These are phyloP conservation scores for Dactylorhiza incarnata DNA, from an alignment of 106 monocot genomes.

Conservation along the genomic window DNA sequence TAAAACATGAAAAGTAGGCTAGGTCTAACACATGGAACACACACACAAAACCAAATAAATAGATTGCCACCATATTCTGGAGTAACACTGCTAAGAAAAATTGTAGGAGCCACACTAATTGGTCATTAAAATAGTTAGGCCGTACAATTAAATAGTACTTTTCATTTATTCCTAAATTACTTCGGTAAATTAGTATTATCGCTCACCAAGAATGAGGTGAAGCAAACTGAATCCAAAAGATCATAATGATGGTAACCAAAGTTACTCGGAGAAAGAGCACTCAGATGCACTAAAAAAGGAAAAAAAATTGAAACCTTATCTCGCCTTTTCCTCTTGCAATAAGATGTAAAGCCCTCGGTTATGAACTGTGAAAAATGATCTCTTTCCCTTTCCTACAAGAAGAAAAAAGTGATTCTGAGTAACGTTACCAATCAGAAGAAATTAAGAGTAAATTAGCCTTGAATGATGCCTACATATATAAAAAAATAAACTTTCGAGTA, in stretches of 20 bases:
- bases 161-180: not conserved
- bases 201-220: not conserved
- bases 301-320: conserved; percentile 60
- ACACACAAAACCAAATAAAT: not conserved
- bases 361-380: conserved; percentile 98
- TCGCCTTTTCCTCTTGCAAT: conserved; percentile 92
- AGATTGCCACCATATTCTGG: not conserved
- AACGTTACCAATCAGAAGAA: not conserved
- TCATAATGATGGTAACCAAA: not conserved
- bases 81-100: not conserved
- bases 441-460: not conserved
- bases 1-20: not conserved
- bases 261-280: not conserved
- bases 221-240: not conserved
- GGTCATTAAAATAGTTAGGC: not conserved
- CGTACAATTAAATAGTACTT: not conserved
- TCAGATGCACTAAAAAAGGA: not conserved
- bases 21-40: not conserved
- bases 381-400: conserved; percentile 74
- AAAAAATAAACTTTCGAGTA: not conserved
- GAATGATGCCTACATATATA: not conserved
- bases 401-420: not conserved
- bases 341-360: conserved; percentile 91
- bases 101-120: not conserved
- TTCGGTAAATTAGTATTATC: not conserved